phyloP scores from a whole-genome alignment of 805 yeast genomes.

The Millerago galiae region DNA sequence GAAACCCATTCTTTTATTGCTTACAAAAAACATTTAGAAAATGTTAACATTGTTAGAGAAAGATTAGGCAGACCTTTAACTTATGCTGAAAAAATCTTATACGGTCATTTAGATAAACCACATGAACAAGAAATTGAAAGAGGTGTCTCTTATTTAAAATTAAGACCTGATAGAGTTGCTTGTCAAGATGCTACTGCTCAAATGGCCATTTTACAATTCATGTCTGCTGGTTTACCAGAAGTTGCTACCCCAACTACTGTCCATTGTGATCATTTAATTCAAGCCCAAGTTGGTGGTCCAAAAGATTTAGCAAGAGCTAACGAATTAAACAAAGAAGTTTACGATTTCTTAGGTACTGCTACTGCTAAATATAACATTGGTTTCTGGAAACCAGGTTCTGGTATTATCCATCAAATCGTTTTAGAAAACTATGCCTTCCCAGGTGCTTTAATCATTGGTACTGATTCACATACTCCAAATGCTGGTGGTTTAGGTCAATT shows the following conservation, averaged over 20 bases:
- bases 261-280: slow-evolving; percentile 97
- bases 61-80: slow-evolving; percentile 87
- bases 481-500: slow-evolving; percentile 98
- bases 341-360: slow-evolving; percentile 82
- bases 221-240: slow-evolving; percentile 88
- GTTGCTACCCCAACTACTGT: slow-evolving; percentile 95
- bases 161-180: slow-evolving; percentile 96
- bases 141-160: slow-evolving; percentile 86
- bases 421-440: slow-evolving; percentile 96
- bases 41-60: slow-evolving; percentile 75
- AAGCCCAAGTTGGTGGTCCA: slow-evolving; percentile 88
- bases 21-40: slow-evolving; percentile 87
- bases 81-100: slow-evolving; percentile 89
- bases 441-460: slow-evolving; percentile 93
- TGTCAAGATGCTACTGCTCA: slow-evolving; percentile 99
- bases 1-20: slow-evolving; percentile 82
- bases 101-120: slow-evolving; percentile 93
- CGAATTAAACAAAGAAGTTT: slow-evolving; percentile 88
- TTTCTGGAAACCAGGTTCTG: slow-evolving; percentile 99
- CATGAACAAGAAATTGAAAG: slow-evolving; percentile 79
- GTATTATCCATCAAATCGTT: slow-evolving; percentile 95
- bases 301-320: slow-evolving; percentile 82
- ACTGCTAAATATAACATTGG: slow-evolving; percentile 95
- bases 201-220: slow-evolving; percentile 94
- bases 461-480: slow-evolving; percentile 96